Percentiles rank a stretch among this genome's conserved stretches.
Conservation (phyloP, 2,329 filamentous ascomycete genomes). For the Colletotrichum endophyticum region DNA sequence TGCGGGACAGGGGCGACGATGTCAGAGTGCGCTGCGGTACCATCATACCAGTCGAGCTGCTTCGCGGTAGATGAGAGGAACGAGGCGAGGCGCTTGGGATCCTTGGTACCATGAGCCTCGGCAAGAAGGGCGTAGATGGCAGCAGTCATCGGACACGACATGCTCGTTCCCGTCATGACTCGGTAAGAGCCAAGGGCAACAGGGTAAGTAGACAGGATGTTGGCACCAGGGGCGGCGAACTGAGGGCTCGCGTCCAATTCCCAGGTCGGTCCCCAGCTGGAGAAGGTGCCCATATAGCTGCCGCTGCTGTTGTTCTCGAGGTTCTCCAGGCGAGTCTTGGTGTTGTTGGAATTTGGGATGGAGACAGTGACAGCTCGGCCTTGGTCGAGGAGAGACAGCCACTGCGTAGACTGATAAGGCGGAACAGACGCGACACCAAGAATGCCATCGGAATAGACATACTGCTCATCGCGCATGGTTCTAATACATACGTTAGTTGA, state of each 20-base stretch:
- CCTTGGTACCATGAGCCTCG: conserved; percentile 53
- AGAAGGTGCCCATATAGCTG: conserved; percentile 51
- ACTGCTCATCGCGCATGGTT: conserved; percentile 3
- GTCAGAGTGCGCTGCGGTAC: conserved; percentile 32
- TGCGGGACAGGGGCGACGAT: conserved; percentile 61
- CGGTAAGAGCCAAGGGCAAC: conserved; percentile 52
- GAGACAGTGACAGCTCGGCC: background rate
- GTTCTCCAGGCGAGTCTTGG: conserved; percentile 6
- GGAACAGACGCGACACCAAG: background rate
- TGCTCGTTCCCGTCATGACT: conserved; percentile 63
- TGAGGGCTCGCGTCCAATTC: conserved; percentile 63
- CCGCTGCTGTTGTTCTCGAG: conserved; percentile 1
- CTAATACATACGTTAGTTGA: background rate
- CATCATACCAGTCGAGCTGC: conserved; percentile 53
- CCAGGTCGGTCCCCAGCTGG: conserved; percentile 66
- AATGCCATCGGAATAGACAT: background rate
- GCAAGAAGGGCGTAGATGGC: conserved; percentile 59
- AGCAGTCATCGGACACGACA: conserved; percentile 62
- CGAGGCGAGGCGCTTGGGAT: conserved; percentile 53
- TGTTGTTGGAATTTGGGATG: conserved; percentile 7
- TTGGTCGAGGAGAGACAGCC: background rate
- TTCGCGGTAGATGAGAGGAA: conserved; percentile 54
- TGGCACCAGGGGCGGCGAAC: conserved; percentile 58
- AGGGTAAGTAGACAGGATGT: conserved; percentile 64
- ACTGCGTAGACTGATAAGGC: background rate